Percentiles rank a stretch among this genome's conserved stretches.
phyloP scores from a whole-genome alignment of 2,329 filamentous ascomycete genomes.

The Epichloe typhina region DNA sequence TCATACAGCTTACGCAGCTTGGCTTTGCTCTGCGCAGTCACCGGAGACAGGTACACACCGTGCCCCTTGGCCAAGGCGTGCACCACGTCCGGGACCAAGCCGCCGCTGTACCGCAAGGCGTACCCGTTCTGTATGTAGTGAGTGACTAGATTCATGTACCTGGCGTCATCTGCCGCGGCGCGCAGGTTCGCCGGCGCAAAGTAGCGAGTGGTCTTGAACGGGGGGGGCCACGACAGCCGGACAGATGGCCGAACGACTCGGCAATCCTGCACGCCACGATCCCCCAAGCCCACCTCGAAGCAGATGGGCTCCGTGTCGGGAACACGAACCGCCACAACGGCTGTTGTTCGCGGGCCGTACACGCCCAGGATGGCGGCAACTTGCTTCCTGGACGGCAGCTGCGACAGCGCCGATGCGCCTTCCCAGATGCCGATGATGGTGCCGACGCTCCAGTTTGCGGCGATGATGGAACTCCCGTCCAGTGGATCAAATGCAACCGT shows the following conservation, averaged over 20 bases:
- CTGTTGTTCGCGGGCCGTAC: constrained; percentile 41
- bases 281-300: constrained; percentile 35
- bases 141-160: constrained; percentile 36
- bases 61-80: constrained; percentile 48
- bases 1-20: constrained; percentile 49
- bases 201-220: constrained; percentile 34
- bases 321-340: constrained; percentile 38
- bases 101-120: constrained; percentile 47
- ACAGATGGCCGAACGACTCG: too few species aligned
- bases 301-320: constrained; percentile 27
- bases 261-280: too few species aligned
- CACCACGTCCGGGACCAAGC: constrained; percentile 46
- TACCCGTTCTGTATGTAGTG: constrained; percentile 39
- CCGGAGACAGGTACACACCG: constrained; percentile 46
- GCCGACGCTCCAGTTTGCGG: constrained; percentile 44
- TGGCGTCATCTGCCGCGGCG: constrained; percentile 35
- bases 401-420: constrained; percentile 29
- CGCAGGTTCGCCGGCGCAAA: constrained; percentile 51
- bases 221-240: constrained; percentile 10
- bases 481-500: constrained; percentile 50
- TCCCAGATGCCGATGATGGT: constrained; percentile 49
- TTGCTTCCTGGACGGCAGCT: constrained; percentile 26
- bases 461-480: constrained; percentile 49
- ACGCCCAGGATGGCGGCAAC: constrained; percentile 39
- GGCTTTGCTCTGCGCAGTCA: constrained; percentile 35